These are phyloP conservation scores for Phytophthora sojae DNA, from an alignment of 352 stramenopile species.

Conservation along the genomic window DNA sequence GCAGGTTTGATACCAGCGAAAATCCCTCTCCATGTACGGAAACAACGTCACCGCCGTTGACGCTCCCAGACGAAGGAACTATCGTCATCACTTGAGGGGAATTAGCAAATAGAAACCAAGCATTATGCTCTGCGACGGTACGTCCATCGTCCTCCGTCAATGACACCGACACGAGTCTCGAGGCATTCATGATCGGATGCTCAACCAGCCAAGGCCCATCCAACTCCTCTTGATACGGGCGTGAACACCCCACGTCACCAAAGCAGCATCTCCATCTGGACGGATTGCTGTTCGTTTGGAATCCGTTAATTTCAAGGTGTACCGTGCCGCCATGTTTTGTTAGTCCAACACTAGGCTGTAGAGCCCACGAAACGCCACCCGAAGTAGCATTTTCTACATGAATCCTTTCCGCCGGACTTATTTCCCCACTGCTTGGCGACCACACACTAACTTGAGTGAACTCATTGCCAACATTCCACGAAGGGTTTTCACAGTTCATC, in stretches of 20 bases:
- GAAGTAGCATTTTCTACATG: slow-evolving; percentile 1
- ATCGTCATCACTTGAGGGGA: slow-evolving; percentile 36
- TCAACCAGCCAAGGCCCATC: slow-evolving; percentile 18
- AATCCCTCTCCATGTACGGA: slow-evolving; percentile 41
- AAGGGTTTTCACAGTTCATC: slow-evolving; percentile 37
- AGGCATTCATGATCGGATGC: slow-evolving; percentile 20
- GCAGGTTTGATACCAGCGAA: slow-evolving; percentile 15
- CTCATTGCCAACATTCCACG: slow-evolving; percentile 24
- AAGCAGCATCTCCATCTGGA: slow-evolving; percentile 51
- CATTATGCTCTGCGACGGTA: slow-evolving; percentile 12
- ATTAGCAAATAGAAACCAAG: slow-evolving; percentile 48
- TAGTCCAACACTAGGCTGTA: slow-evolving; percentile 33
- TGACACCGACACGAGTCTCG: slow-evolving; percentile 33
- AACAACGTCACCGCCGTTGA: slow-evolving; percentile 35
- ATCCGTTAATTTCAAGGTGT: slow-evolving; percentile 12
- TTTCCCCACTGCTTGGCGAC: slow-evolving; percentile 32
- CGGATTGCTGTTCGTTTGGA: background rate
- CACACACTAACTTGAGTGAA: slow-evolving; percentile 39
- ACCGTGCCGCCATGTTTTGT: slow-evolving; percentile 17
- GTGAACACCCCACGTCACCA: slow-evolving; percentile 29
- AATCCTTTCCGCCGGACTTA: slow-evolving; percentile 18
- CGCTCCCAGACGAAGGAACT: slow-evolving; percentile 21
- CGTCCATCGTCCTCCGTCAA: slow-evolving; percentile 12
- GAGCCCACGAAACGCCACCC: slow-evolving; percentile 28
- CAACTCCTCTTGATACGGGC: slow-evolving; percentile 7